phyloP scores from a whole-genome alignment of 1,284 basidiomycete species.

The Serendipita sp. region DNA sequence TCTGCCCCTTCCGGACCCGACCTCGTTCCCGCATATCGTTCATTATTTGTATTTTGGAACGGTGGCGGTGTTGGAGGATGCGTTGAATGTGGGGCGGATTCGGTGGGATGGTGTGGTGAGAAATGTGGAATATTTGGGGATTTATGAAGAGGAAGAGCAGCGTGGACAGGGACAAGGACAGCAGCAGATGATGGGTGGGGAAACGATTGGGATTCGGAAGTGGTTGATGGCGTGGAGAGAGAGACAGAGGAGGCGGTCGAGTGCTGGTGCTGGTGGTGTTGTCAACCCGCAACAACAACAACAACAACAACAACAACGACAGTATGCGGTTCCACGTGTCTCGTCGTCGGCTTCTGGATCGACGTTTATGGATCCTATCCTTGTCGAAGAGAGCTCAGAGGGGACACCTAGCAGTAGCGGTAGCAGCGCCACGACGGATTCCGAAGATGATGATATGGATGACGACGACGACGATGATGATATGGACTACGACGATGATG shows the following conservation, averaged over 20 bases:
- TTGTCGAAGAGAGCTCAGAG: background rate
- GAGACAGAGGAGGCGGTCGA: background rate
- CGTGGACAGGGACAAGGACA: too few species aligned
- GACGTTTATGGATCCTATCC: background rate
- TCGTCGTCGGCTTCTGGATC: background rate
- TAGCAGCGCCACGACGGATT: background rate
- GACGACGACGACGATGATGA: background rate
- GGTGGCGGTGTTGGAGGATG: conserved; percentile 42
- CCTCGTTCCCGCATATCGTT: conserved; percentile 53
- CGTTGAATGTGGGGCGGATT: conserved; percentile 41
- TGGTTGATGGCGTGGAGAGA: background rate
- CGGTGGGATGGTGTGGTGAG: conserved; percentile 68
- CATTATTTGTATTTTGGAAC: conserved; percentile 69
- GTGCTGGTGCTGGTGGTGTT: background rate
- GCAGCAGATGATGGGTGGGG: too few species aligned
- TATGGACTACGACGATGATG: background rate
- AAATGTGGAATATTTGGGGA: conserved; percentile 65
- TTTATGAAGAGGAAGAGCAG: conserved; percentile 32
- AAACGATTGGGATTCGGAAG: background rate
- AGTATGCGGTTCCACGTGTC: too few species aligned
- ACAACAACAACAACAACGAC: background rate
- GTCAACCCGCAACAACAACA: background rate
- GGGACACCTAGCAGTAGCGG: background rate
- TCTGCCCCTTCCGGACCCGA: conserved; percentile 63
- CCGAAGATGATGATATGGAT: background rate